Conservation (phyloP, 2,329 filamentous ascomycete species). For the Aspergillus caelatus region DNA sequence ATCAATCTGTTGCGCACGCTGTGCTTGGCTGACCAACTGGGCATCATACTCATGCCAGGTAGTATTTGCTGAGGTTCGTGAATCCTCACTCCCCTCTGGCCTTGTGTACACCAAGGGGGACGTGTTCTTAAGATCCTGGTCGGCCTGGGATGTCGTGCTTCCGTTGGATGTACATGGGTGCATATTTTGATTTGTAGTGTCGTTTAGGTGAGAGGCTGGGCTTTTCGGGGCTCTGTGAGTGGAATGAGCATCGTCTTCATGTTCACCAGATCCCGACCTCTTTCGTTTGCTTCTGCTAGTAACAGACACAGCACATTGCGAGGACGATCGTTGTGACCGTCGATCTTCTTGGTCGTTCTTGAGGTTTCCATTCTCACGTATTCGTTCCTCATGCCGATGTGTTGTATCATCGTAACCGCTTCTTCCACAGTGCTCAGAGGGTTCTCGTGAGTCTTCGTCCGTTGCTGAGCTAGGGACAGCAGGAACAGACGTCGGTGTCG, state of each 20-base stretch:
- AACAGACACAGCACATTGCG: constrained; percentile 20
- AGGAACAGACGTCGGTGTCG: constrained; percentile 14
- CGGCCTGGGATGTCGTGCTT: constrained; percentile 17
- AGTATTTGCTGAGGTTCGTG: constrained; percentile 29
- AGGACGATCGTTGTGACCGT: constrained; percentile 28
- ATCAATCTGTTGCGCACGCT: constrained; percentile 48
- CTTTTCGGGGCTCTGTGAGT: constrained; percentile 40
- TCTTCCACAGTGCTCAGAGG: constrained; percentile 20
- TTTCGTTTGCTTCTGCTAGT: constrained; percentile 64
- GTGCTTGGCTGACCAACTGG: constrained; percentile 49
- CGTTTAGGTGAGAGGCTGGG: constrained; percentile 44
- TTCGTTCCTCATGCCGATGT: constrained; percentile 45
- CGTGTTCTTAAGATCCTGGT: constrained; percentile 25
- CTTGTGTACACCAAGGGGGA: constrained; percentile 26
- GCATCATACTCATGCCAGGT: constrained; percentile 45
- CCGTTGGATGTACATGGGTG: constrained; percentile 25
- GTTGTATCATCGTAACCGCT: constrained; percentile 24
- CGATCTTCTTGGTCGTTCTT: constrained; percentile 26
- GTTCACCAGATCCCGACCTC: constrained; percentile 66
- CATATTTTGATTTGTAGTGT: constrained; percentile 27
- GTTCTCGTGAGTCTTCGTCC: constrained; percentile 23
- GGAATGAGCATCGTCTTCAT: constrained; percentile 33
- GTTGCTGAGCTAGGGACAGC: constrained; percentile 20
- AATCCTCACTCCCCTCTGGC: constrained; percentile 34
- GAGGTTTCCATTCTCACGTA: constrained; percentile 52